Base-by-base conservation (phyloP, 345 rosid species). In the Anastatica hierochuntica region DNA sequence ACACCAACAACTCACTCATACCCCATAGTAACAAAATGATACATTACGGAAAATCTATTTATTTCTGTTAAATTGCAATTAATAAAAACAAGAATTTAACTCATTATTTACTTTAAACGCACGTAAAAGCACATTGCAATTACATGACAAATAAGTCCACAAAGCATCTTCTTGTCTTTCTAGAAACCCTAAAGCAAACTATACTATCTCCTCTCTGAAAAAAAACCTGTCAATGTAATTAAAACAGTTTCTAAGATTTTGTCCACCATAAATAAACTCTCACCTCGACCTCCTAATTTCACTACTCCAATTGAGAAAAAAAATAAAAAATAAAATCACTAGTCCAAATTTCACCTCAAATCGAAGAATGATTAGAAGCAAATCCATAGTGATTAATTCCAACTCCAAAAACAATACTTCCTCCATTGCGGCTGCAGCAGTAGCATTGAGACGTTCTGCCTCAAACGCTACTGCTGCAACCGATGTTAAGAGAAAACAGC, bases 321-420 rank as follows among this genome's bases (percentile, higher is more conserved):
- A 5, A 47, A 15, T 9, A 47, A 38, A 27, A 14, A 10, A 9
- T 13, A 4, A 27, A 10, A 11, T 43, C 64, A 42, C 70, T 34
- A n/a, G n/a, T n/a, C n/a, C n/a, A n/a, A 33, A 23, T 24, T 64
- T 40, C 51, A 56, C 21, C 44, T 23, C 44, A 40, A 66, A 30
- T 37, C 12, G 18, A 53, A 60, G 58, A 67, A 67, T 67, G 72
- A 33, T 54, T 3, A 67, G 66, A 67, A 67, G 57, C 57, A 67
- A 67, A 67, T 67, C 72, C 51, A 67, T 67, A 53, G 11, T 2
- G 21, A 66, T 66, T 36, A 37, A 20, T 58, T 66, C 66, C 34
- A 39, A 12, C 8, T 53, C 50, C 51, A 26, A 2, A 0, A 52
- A 53, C 38, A 41, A 39, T 20, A 58, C 0, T 7, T 47, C 63